These are phyloP conservation scores for Sporothrix pseudoabietina DNA, from an alignment of 2,329 filamentous ascomycete species.

Conservation along the genomic window DNA sequence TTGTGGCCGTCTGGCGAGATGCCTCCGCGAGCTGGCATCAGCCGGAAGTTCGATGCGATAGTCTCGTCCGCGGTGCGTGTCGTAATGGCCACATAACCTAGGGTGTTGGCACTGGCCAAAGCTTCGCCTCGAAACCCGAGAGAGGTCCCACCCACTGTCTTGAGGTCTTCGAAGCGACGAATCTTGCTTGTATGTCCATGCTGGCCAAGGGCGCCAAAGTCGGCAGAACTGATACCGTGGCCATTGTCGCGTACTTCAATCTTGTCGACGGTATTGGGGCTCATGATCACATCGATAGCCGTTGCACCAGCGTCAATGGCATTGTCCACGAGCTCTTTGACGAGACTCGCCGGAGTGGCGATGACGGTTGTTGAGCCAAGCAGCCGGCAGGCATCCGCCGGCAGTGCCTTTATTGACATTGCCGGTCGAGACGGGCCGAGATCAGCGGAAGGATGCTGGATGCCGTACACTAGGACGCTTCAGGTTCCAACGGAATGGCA, in stretches of 20 bases:
- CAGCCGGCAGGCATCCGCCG: constrained; percentile 53
- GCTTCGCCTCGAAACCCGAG: constrained; percentile 80
- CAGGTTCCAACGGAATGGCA: not conserved
- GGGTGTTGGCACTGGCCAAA: constrained; percentile 63
- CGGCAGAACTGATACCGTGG: constrained; percentile 64
- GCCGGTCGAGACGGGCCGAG: constrained; percentile 22
- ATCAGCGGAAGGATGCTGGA: constrained; percentile 8
- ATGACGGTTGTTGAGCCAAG: constrained; percentile 65
- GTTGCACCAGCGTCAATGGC: constrained; percentile 71
- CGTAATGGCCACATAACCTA: constrained; percentile 62
- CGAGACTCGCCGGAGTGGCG: constrained; percentile 59
- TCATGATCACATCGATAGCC: constrained; percentile 64
- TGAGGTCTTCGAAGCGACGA: constrained; percentile 62
- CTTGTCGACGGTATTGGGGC: constrained; percentile 66
- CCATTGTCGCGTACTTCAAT: constrained; percentile 75
- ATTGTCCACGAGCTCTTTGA: constrained; percentile 80
- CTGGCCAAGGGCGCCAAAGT: constrained; percentile 64
- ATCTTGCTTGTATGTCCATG: constrained; percentile 77
- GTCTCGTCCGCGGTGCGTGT: constrained; percentile 65
- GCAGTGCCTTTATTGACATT: constrained; percentile 56
- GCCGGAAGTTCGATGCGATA: constrained; percentile 55
- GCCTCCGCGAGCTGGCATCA: constrained; percentile 49
- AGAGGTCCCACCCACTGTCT: constrained; percentile 55
- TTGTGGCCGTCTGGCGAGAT: constrained; percentile 40
- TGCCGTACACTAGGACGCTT: not conserved